Conservation (phyloP, 1,284 basidiomycete species). For the Tremellales sp. region DNA sequence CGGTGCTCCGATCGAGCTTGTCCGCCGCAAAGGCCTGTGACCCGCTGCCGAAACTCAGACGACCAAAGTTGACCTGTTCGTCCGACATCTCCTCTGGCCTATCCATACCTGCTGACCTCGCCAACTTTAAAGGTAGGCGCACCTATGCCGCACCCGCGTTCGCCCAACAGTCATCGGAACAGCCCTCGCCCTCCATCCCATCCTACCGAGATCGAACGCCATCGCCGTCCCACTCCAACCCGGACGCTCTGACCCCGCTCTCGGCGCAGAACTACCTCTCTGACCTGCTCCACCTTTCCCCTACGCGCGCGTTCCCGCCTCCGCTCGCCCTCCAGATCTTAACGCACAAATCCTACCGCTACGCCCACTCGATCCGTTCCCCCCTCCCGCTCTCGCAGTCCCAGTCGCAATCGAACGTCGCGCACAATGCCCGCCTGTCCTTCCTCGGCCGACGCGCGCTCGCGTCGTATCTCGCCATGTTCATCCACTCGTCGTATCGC, state of each 20-base stretch:
- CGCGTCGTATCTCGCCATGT: slow-evolving; percentile 40
- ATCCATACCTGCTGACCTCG: no score
- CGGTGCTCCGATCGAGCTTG: no score
- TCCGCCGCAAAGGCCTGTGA: background rate
- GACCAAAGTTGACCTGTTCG: background rate
- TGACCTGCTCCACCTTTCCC: slow-evolving; percentile 36
- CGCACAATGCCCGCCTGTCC: slow-evolving; percentile 41
- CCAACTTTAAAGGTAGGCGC: no score
- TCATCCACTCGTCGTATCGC: slow-evolving; percentile 35
- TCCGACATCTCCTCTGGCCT: background rate
- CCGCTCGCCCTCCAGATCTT: slow-evolving; percentile 44
- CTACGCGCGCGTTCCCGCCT: slow-evolving; percentile 36
- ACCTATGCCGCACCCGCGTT: no score
- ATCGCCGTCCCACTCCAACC: background rate
- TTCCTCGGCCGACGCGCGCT: slow-evolving; percentile 46
- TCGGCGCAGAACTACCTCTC: slow-evolving; percentile 38
- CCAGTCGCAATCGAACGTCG: slow-evolving; percentile 13
- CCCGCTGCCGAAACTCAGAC: background rate
- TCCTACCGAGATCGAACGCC: slow-evolving; percentile 6
- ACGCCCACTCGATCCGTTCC: slow-evolving; percentile 33
- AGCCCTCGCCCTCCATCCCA: slow-evolving; percentile 1
- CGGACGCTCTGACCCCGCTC: slow-evolving; percentile 12
- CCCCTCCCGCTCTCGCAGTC: background rate
- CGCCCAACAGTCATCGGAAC: slow-evolving; percentile 1
- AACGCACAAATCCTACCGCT: slow-evolving; percentile 48